Percentiles rank a stretch among this genome's conserved stretches.
phyloP scores from a whole-genome alignment of 768 basidiomycete species.

The Lactarius tabidus region DNA sequence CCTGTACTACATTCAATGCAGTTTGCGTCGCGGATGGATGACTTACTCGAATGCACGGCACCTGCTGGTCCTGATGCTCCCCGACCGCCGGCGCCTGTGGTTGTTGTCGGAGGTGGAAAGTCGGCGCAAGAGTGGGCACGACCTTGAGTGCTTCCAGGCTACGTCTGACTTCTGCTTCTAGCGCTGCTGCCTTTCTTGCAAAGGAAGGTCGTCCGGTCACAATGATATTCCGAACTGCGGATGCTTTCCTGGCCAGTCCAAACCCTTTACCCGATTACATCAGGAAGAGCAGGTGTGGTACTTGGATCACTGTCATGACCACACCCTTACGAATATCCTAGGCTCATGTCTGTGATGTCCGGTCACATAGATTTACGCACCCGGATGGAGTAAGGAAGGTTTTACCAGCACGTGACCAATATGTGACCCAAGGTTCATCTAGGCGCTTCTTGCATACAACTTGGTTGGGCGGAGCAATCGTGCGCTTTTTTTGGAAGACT shows the following conservation, averaged over 20 bases:
- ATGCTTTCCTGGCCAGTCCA: slow-evolving; percentile 46
- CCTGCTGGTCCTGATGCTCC: slow-evolving; percentile 9
- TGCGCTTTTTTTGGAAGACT: slow-evolving; percentile 44
- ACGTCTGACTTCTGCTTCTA: slow-evolving; percentile 23
- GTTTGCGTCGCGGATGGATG: slow-evolving; percentile 41
- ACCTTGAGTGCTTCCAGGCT: background rate
- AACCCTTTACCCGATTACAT: slow-evolving; percentile 50
- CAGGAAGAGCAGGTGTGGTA: slow-evolving; percentile 52
- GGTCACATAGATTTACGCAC: slow-evolving; percentile 47
- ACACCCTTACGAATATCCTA: slow-evolving; percentile 27
- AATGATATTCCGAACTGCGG: slow-evolving; percentile 49
- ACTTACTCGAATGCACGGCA: slow-evolving; percentile 36
- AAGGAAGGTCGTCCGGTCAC: slow-evolving; percentile 46
- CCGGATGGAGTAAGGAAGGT: slow-evolving; percentile 45
- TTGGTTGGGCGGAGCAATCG: slow-evolving; percentile 49
- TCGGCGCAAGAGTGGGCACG: slow-evolving; percentile 54
- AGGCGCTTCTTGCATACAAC: slow-evolving; percentile 59
- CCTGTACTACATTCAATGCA: slow-evolving; percentile 50
- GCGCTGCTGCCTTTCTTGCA: slow-evolving; percentile 47
- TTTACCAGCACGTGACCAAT: background rate
- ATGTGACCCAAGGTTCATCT: slow-evolving; percentile 26
- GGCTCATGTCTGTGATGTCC: slow-evolving; percentile 47
- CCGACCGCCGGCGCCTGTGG: slow-evolving; percentile 31
- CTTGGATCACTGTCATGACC: background rate
- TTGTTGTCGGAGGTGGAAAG: slow-evolving; percentile 62